Base-by-base conservation (phyloP, 257 asterid genomes). In the Coffea eugenioides region DNA sequence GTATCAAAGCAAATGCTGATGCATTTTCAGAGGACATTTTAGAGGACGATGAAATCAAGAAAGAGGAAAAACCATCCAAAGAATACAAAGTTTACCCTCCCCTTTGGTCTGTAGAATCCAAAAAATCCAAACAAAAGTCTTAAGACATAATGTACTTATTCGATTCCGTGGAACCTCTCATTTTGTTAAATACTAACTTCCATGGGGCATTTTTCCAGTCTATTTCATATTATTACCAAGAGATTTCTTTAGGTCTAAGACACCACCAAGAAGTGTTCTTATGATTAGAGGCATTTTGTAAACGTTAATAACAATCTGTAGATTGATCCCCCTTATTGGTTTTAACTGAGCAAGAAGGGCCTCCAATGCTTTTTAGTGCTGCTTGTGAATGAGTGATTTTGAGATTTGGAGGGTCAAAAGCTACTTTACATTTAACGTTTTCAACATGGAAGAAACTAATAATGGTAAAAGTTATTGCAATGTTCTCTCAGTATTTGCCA, bases 1-100 rank as follows among this genome's bases (percentile, higher is more conserved):
- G 99, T 87, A 91, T 95, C 36, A 90, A 93, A 81, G 88, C 83
- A 6, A 92, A 93, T 70, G 97, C 99, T 5, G 85, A 85, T 73
- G 99, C 99, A 10, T 95, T 95, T 77, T 85, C 98, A 5, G 86
- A 88, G 75, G 97, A 95, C 70, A 76, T 92, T 69, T 74, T 95
- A 59, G 97, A 87, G 54, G 95, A 86, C 0, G 90, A 85, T 9
- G 90, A 85, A 6, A 83, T 27, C 81, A 10, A 61, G 25, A 73
- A 59, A 46, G 85, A 79, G 79, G 97, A 87, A 41, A 86, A 84
- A 51, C 87, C 89, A 10, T 76, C 73, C 82, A 84, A 86, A 45
- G 82, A 86, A 68, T 82, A 83, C 77, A 89, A 77, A 71, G 78
- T 91, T 71, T 86, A 71, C 1, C 93, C 97, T 83, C 98, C 98